phyloP scores from a whole-genome alignment of 2,329 filamentous ascomycete genomes.

The Daldinia sp. region DNA sequence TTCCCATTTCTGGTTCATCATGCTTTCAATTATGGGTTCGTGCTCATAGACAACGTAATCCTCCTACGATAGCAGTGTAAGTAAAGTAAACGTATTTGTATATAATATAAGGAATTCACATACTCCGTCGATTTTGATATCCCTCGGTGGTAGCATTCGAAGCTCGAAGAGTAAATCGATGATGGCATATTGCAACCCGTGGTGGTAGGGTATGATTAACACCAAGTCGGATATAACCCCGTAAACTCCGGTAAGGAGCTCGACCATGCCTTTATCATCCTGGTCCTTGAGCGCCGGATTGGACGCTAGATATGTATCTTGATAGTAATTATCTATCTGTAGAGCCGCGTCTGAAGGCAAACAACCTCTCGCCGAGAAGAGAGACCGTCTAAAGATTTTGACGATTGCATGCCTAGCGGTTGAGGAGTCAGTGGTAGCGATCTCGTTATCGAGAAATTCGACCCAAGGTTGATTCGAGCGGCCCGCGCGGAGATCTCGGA shows the following conservation, averaged over 20 bases:
- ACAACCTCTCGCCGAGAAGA: neutral
- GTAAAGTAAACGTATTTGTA: neutral
- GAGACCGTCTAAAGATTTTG: conserved; percentile 2
- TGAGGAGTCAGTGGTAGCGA: neutral
- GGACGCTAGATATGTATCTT: conserved; percentile 1
- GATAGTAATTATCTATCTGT: conserved; percentile 6
- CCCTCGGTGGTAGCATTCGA: neutral
- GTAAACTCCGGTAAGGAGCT: conserved; percentile 4
- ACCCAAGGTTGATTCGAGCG: conserved; percentile 1
- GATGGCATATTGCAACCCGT: conserved; percentile 2
- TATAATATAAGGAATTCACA: neutral
- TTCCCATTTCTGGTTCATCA: conserved; percentile 7
- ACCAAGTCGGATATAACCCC: neutral
- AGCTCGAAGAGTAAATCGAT: conserved; percentile 6
- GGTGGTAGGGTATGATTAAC: conserved; percentile 4
- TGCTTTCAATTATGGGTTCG: neutral
- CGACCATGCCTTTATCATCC: conserved; percentile 1
- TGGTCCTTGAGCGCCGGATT: neutral
- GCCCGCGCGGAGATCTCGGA: neutral
- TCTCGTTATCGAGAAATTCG: conserved; percentile 1
- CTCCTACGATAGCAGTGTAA: neutral
- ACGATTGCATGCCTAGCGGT: neutral
- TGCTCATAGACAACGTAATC: neutral
- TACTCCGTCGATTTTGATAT: neutral
- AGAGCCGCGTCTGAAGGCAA: neutral